These are phyloP conservation scores for Penicillium sp. DNA, from an alignment of 2,329 filamentous ascomycete species.

Conservation along the genomic window DNA sequence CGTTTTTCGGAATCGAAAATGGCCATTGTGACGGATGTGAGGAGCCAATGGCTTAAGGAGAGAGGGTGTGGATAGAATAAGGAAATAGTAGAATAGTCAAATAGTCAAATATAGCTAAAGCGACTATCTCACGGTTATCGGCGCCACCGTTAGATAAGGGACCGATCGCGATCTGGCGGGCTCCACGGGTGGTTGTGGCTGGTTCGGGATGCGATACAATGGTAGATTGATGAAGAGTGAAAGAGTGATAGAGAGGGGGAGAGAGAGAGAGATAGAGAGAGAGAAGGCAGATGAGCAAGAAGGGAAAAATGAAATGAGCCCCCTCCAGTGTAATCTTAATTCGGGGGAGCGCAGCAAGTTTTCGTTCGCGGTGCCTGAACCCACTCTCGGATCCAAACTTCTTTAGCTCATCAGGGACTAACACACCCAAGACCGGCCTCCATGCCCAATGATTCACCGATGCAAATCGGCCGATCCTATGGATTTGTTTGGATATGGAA, in stretches of 20 bases:
- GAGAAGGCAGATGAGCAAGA: not conserved
- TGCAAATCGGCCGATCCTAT: not conserved
- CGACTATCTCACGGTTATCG: constrained; percentile 2
- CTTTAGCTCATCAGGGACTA: not conserved
- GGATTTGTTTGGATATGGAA: too few relatives aligned
- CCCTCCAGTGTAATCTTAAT: constrained; percentile 19
- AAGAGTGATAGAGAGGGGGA: not conserved
- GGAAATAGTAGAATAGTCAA: not conserved
- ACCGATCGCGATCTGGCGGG: constrained; percentile 6
- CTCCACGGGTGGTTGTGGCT: too few relatives aligned
- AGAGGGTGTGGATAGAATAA: constrained; percentile 6
- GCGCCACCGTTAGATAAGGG: constrained; percentile 2
- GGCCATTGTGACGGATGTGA: constrained; percentile 28
- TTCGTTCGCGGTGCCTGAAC: constrained; percentile 13
- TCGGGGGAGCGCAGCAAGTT: constrained; percentile 19
- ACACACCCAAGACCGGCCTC: not conserved
- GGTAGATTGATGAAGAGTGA: too few relatives aligned
- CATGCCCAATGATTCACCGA: not conserved
- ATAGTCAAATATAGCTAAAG: not conserved
- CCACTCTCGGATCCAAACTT: constrained; percentile 17
- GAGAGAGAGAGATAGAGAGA: not conserved
- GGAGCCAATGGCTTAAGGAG: too few relatives aligned
- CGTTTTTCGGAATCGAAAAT: constrained; percentile 41
- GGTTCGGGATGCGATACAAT: too few relatives aligned
- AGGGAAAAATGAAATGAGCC: not conserved